Conservation (phyloP, 2,329 filamentous ascomycete genomes). For the Endothia cerciana region DNA sequence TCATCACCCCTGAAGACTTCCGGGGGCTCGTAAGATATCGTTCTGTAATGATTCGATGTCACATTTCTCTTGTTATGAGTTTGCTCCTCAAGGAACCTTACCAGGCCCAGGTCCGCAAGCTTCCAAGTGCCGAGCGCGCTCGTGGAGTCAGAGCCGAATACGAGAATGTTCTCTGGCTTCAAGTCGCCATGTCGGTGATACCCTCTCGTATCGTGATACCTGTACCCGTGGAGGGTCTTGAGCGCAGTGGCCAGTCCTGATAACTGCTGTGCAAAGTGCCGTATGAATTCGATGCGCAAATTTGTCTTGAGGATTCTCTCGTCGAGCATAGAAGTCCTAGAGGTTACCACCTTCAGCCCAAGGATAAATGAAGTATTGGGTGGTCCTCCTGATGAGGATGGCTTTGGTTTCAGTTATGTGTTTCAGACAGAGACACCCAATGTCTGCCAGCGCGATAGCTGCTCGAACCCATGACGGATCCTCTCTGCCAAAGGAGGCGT, state of each 20-base stretch:
- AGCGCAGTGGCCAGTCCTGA: constrained; percentile 18
- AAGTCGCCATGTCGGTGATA: constrained; percentile 15
- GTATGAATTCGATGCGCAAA: too few relatives aligned
- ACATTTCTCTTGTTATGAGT: not conserved
- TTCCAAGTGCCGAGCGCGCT: constrained; percentile 6
- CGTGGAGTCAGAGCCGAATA: not conserved
- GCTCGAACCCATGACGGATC: not conserved
- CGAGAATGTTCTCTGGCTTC: constrained; percentile 22
- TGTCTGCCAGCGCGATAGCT: not conserved
- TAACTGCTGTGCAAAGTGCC: not conserved
- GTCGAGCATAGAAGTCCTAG: constrained; percentile 8
- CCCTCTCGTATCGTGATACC: not conserved
- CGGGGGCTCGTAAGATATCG: constrained; percentile 6
- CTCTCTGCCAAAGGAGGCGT: constrained; percentile 6
- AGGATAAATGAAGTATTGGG: constrained; percentile 25
- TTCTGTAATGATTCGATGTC: not conserved
- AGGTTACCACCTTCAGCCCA: constrained; percentile 28
- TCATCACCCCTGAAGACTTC: not conserved
- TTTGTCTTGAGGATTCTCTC: not conserved
- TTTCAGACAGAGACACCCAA: not conserved
- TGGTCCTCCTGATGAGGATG: not conserved
- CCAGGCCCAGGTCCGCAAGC: constrained; percentile 8
- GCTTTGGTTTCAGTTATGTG: constrained; percentile 16
- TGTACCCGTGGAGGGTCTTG: constrained; percentile 1
- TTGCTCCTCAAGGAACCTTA: not conserved